Conservation (phyloP, 495 filamentous ascomycete species). For the Penicilliopsis zonata region DNA sequence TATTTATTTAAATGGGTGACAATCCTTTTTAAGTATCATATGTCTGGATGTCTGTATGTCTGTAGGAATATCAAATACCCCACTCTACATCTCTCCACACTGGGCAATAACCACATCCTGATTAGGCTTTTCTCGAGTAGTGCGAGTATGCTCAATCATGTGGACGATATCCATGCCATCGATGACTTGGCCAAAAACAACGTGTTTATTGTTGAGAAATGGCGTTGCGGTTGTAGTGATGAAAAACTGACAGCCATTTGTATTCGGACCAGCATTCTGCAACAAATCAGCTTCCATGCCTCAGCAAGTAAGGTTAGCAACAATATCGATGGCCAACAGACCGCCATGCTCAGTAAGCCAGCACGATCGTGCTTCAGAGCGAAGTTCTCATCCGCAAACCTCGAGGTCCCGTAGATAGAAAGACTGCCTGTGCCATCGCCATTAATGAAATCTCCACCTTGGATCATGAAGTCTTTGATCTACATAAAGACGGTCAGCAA, state of each 20-base stretch:
- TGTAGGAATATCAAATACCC: too few species aligned
- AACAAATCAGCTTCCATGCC: constrained; percentile 2
- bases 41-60: too few species aligned
- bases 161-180: constrained; percentile 80
- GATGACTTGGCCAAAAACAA: constrained; percentile 86
- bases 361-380: constrained; percentile 60
- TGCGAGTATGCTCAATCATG: constrained; percentile 85
- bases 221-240: constrained; percentile 79
- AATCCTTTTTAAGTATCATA: too few species aligned
- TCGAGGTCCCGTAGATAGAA: constrained; percentile 73
- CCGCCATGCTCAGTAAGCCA: constrained; percentile 87
- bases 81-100: constrained; percentile 94
- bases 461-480: constrained; percentile 96
- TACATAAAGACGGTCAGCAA: constrained; percentile 16
- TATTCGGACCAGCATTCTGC: constrained; percentile 84
- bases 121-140: constrained; percentile 66
- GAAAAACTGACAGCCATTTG: constrained; percentile 96
- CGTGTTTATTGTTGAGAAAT: constrained; percentile 89
- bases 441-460: constrained; percentile 93
- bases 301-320: too few species aligned
- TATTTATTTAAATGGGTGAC: too few species aligned
- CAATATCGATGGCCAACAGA: constrained; percentile 31
- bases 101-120: constrained; percentile 75
- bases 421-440: constrained; percentile 83
- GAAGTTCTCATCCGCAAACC: constrained; percentile 92